These are phyloP conservation scores for Lomentospora prolificans DNA, from an alignment of 2,329 filamentous ascomycete species.

Conservation along the genomic window DNA sequence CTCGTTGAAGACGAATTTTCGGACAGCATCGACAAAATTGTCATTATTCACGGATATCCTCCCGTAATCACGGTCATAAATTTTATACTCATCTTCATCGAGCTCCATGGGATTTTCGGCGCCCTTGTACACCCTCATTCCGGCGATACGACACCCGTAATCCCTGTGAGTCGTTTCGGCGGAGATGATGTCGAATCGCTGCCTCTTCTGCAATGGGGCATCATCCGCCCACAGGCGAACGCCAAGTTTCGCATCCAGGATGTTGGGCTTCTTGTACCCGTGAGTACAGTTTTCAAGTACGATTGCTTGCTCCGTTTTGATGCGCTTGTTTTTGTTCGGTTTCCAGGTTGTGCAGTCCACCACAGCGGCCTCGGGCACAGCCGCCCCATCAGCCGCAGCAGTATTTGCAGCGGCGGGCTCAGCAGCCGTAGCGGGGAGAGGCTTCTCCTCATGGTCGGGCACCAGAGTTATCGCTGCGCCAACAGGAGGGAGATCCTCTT, in stretches of 20 bases:
- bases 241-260: slow-evolving; percentile 89
- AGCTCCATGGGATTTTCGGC: slow-evolving; percentile 39
- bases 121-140: slow-evolving; percentile 55
- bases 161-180: slow-evolving; percentile 49
- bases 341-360: slow-evolving; percentile 34
- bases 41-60: slow-evolving; percentile 39
- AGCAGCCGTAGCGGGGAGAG: neutral
- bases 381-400: neutral
- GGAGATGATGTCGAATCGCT: slow-evolving; percentile 50
- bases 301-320: slow-evolving; percentile 69
- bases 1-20: slow-evolving; percentile 48
- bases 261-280: slow-evolving; percentile 76
- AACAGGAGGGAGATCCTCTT: slow-evolving; percentile 34
- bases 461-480: slow-evolving; percentile 25
- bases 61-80: slow-evolving; percentile 56
- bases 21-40: slow-evolving; percentile 45
- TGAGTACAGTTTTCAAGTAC: slow-evolving; percentile 77
- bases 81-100: slow-evolving; percentile 43
- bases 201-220: slow-evolving; percentile 47
- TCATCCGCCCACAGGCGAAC: slow-evolving; percentile 76
- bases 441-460: slow-evolving; percentile 16
- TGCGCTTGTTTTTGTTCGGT: slow-evolving; percentile 44
- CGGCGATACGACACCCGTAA: slow-evolving; percentile 53
- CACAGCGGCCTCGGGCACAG: slow-evolving; percentile 12
- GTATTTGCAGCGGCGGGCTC: neutral